Evolutionary conservation across 306 rosid genomes (phyloP).

Genomic region (Cucumis melo): DNA sequence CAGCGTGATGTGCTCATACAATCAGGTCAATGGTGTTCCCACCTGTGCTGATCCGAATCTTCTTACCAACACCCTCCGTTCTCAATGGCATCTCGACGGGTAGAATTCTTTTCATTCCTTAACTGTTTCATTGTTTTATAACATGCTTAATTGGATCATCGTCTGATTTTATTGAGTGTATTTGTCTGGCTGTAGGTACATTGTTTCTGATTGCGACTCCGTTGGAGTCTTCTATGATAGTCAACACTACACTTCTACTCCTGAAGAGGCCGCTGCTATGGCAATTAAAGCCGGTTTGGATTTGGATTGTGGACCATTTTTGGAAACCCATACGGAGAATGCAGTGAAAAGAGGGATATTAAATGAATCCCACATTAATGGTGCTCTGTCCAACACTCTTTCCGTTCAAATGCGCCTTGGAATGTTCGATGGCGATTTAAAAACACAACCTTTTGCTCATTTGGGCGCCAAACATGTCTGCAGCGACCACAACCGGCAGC

Average conservation of each 20-base stretch:
- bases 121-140: neutral
- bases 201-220: conserved; percentile 85
- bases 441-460: conserved; percentile 35
- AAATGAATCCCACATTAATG: conserved; percentile 34
- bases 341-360: conserved; percentile 56
- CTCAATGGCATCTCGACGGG: conserved; percentile 72
- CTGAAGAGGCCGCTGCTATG: conserved; percentile 77
- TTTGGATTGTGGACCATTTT: conserved; percentile 71
- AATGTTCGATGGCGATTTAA: conserved; percentile 69
- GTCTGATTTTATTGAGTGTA: neutral
- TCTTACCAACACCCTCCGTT: conserved; percentile 53
- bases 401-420: conserved; percentile 79
- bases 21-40: conserved; percentile 85
- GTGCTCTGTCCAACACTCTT: conserved; percentile 50
- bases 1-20: conserved; percentile 89
- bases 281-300: conserved; percentile 95
- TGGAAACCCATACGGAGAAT: conserved; percentile 43
- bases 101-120: conserved; percentile 1
- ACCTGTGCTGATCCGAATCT: conserved; percentile 90
- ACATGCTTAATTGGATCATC: neutral
- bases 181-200: conserved; percentile 34
- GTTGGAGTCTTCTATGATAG: conserved; percentile 45
- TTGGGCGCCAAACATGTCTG: conserved; percentile 72
- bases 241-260: conserved; percentile 68
- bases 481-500: conserved; percentile 42